These are phyloP conservation scores for Mycena vulgaris DNA, from an alignment of 768 basidiomycete species.

Conservation along the genomic window DNA sequence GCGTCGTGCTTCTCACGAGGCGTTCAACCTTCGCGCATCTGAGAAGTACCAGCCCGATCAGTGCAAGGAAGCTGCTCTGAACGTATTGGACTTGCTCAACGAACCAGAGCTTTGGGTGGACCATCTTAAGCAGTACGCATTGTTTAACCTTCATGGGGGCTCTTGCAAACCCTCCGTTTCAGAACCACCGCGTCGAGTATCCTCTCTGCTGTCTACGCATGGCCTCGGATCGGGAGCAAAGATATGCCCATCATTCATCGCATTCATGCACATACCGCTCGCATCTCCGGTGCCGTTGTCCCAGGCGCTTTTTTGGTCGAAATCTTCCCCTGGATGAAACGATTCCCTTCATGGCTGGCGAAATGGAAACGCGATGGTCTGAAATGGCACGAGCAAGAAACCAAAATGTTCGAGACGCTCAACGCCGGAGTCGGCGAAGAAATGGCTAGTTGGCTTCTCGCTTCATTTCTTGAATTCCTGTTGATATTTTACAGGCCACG, in stretches of 20 bases:
- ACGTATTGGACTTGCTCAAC: not conserved
- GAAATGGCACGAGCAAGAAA: slow-evolving; percentile 42
- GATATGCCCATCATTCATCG: not conserved
- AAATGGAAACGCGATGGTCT: slow-evolving; percentile 47
- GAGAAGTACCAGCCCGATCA: not conserved
- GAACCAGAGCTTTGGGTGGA: not conserved
- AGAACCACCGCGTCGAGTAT: not conserved
- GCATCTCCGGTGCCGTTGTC: slow-evolving; percentile 50
- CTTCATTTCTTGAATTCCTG: not conserved
- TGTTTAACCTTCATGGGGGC: not conserved
- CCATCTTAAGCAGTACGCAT: not conserved
- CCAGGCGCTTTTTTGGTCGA: slow-evolving; percentile 57
- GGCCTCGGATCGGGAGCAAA: not conserved
- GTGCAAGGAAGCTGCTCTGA: not conserved
- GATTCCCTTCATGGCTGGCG: slow-evolving; percentile 48
- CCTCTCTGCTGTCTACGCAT: not conserved
- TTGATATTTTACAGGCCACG: not conserved
- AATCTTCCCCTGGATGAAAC: slow-evolving; percentile 51
- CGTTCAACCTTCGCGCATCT: not conserved
- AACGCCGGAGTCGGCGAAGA: not conserved
- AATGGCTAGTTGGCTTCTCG: not conserved
- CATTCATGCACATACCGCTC: not conserved
- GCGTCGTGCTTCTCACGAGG: slow-evolving; percentile 13
- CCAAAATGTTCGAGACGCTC: not conserved
- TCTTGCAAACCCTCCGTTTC: not conserved